Percentiles rank a stretch among this genome's conserved stretches.
phyloP scores from a whole-genome alignment of 768 basidiomycete species.

The Termitomyces sp. region DNA sequence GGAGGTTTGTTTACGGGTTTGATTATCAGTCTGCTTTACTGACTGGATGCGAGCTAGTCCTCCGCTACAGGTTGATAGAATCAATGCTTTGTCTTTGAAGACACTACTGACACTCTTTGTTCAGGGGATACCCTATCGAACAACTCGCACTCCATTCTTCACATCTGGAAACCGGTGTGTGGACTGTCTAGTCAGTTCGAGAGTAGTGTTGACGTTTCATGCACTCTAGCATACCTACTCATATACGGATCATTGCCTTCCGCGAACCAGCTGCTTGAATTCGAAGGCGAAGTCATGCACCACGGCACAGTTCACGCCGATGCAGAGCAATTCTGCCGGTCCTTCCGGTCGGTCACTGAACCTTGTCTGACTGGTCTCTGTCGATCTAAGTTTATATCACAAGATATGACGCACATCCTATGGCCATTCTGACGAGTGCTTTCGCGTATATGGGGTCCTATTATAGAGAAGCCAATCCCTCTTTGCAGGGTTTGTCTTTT shows the following conservation, averaged over 20 bases:
- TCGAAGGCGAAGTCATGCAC: slow-evolving; percentile 73
- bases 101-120: not conserved
- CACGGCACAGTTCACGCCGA: slow-evolving; percentile 68
- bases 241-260: slow-evolving; percentile 83
- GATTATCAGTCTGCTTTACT: not conserved
- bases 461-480: slow-evolving; percentile 86
- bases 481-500: slow-evolving; percentile 55
- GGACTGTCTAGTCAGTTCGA: not conserved
- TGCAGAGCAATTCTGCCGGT: slow-evolving; percentile 61
- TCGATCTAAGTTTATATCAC: not conserved
- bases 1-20: slow-evolving; percentile 43
- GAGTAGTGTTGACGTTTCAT: not conserved
- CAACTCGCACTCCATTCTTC: slow-evolving; percentile 77
- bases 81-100: not conserved
- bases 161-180: slow-evolving; percentile 64
- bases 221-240: slow-evolving; percentile 63
- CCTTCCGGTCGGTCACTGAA: slow-evolving; percentile 45
- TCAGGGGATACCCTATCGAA: slow-evolving; percentile 88
- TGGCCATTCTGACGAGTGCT: slow-evolving; percentile 84
- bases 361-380: not conserved
- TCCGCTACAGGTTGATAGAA: slow-evolving; percentile 62
- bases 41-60: slow-evolving; percentile 27
- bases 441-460: slow-evolving; percentile 87
- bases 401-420: slow-evolving; percentile 89
- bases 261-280: slow-evolving; percentile 50